Evolutionary conservation across 2,329 filamentous ascomycete species (phyloP).

Genomic region (Clonostachys rhizophaga): DNA sequence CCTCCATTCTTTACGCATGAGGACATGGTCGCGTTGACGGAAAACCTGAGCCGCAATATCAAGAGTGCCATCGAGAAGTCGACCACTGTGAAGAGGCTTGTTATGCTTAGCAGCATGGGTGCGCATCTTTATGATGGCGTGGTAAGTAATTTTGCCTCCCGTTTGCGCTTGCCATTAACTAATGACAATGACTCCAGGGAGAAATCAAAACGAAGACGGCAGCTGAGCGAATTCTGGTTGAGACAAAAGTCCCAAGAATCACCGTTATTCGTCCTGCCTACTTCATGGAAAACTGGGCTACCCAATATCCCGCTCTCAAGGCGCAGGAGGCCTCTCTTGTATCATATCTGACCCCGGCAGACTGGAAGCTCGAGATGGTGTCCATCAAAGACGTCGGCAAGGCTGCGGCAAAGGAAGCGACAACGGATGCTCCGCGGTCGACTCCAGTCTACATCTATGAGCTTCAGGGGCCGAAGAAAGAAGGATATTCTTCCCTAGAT

Average conservation of each 20-base stretch:
- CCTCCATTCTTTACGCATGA: conserved; percentile 16
- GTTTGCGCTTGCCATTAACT: not conserved
- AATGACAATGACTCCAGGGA: conserved; percentile 14
- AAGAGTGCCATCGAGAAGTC: conserved; percentile 9
- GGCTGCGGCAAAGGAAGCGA: conserved; percentile 2
- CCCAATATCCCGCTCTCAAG: conserved; percentile 15
- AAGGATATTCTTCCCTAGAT: conserved; percentile 17
- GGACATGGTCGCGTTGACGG: conserved; percentile 11
- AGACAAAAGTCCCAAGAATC: conserved; percentile 10
- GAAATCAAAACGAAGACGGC: conserved; percentile 28
- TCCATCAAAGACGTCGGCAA: conserved; percentile 16
- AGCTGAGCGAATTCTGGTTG: conserved; percentile 16
- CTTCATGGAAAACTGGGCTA: conserved; percentile 33
- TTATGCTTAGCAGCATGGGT: conserved; percentile 11
- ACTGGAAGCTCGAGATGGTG: conserved; percentile 23
- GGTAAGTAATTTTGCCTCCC: conserved; percentile 4
- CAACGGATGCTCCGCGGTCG: not conserved
- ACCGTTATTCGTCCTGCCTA: conserved; percentile 23
- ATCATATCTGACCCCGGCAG: conserved; percentile 24
- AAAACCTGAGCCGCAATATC: conserved; percentile 11
- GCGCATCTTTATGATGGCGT: conserved; percentile 13
- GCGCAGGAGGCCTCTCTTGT: conserved; percentile 18
- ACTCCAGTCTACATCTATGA: conserved; percentile 16
- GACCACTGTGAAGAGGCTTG: conserved; percentile 11
- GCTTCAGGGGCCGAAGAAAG: conserved; percentile 17